Percentiles rank a stretch among this genome's conserved stretches.
Evolutionary conservation across 208 protist genomes (phyloP).

Genomic region (Leishmania arabica): DNA sequence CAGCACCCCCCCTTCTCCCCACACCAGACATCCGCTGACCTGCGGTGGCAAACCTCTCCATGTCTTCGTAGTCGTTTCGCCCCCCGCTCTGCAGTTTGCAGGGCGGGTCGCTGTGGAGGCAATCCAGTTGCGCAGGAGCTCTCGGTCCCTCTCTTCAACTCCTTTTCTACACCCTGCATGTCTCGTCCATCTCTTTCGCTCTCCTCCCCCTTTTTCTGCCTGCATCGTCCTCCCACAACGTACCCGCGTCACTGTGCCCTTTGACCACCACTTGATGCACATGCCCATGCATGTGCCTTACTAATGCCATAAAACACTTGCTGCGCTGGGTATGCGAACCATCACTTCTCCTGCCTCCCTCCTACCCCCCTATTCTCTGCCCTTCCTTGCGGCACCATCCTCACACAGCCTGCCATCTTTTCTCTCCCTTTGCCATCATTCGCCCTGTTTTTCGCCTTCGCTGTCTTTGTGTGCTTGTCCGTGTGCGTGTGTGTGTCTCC

Average conservation of each 20-base stretch:
- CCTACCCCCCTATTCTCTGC: not conserved
- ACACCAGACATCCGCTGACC: not conserved
- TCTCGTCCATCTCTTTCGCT: not conserved
- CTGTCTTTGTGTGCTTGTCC: not conserved
- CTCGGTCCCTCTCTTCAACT: not conserved
- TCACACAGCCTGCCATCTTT: not conserved
- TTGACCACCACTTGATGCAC: not conserved
- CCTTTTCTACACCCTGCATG: not conserved
- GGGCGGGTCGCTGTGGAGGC: not conserved
- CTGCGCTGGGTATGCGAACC: not conserved
- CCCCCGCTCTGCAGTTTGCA: not conserved
- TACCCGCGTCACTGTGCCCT: not conserved
- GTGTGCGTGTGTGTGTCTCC: not conserved
- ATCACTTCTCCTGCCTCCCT: constrained; percentile 3
- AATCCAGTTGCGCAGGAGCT: not conserved
- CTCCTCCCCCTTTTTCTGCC: not conserved
- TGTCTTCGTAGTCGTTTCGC: not conserved
- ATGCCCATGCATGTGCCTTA: not conserved
- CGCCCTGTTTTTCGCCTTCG: not conserved
- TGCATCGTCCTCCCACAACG: not conserved
- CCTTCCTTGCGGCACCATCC: not conserved
- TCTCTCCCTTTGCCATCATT: constrained; percentile 7
- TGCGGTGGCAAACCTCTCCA: not conserved
- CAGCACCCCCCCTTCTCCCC: not conserved
- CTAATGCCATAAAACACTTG: not conserved